Evolutionary conservation across 176 grass and related monocot genomes (phyloP).

Genomic region (Avena insularis): DNA sequence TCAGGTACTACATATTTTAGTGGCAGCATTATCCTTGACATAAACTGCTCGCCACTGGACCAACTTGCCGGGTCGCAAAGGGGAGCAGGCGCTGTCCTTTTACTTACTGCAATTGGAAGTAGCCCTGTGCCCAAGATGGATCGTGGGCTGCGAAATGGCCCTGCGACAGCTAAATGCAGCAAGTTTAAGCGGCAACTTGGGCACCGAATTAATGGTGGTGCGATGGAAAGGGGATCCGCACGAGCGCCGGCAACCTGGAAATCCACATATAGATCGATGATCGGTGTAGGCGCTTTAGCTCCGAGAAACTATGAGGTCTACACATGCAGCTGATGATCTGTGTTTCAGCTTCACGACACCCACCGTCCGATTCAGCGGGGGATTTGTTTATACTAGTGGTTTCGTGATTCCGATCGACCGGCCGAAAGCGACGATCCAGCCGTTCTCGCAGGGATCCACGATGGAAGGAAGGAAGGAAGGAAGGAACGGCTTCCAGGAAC

Average conservation of each 20-base stretch:
- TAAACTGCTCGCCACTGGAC: background rate
- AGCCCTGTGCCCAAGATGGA: background rate
- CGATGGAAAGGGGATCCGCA: slow-evolving; percentile 26
- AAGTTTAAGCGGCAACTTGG: slow-evolving; percentile 29
- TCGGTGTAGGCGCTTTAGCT: background rate
- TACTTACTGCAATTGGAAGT: slow-evolving; percentile 3
- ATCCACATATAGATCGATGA: background rate
- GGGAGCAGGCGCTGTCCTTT: background rate
- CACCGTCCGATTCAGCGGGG: background rate
- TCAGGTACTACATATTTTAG: background rate
- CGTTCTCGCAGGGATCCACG: background rate
- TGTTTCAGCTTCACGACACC: background rate
- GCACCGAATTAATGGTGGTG: background rate
- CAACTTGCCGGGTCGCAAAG: slow-evolving; percentile 17
- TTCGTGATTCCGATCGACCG: background rate
- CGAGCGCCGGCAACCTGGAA: background rate
- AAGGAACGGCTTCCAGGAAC: background rate
- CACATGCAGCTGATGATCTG: background rate
- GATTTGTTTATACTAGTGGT: background rate
- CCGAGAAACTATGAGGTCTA: background rate
- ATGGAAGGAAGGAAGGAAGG: background rate
- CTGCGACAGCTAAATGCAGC: slow-evolving; percentile 26
- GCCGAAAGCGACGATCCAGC: slow-evolving; percentile 7
- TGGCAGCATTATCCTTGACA: slow-evolving; percentile 33
- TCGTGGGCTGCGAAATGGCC: background rate